Conservation (phyloP, 352 stramenopile genomes). For the Globisporangium megalacanthum region DNA sequence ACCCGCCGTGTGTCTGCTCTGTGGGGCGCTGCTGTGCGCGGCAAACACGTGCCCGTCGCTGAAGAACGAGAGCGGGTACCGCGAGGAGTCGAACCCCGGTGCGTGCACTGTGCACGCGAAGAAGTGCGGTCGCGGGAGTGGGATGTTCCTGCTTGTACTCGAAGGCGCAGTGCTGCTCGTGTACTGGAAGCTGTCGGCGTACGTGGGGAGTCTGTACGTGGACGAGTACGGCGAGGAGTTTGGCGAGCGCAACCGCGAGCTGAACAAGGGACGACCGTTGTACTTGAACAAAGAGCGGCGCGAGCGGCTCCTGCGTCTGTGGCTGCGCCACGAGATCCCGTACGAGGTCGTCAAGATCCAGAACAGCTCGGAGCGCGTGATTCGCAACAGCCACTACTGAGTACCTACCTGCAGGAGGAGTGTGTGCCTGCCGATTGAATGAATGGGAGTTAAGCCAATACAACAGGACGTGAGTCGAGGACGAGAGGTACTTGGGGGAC, state of each 20-base stretch:
- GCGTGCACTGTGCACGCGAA: slow-evolving; percentile 82
- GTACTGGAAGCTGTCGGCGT: slow-evolving; percentile 83
- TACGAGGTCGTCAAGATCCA: slow-evolving; percentile 87
- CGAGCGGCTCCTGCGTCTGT: slow-evolving; percentile 68
- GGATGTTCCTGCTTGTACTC: slow-evolving; percentile 79
- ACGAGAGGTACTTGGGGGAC: no score
- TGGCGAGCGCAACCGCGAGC: slow-evolving; percentile 73
- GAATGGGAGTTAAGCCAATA: no score
- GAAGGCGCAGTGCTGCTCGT: slow-evolving; percentile 82
- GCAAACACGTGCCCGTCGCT: slow-evolving; percentile 77
- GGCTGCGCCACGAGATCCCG: slow-evolving; percentile 76
- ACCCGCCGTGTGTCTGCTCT: slow-evolving; percentile 82
- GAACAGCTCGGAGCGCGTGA: slow-evolving; percentile 85
- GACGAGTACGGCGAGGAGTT: slow-evolving; percentile 88
- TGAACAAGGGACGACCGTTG: slow-evolving; percentile 76
- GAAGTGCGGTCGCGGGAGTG: slow-evolving; percentile 77
- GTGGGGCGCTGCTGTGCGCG: slow-evolving; percentile 71
- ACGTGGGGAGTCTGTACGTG: slow-evolving; percentile 79
- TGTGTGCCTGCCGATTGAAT: no score
- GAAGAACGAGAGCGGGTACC: slow-evolving; percentile 67
- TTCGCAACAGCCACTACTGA: slow-evolving; percentile 86
- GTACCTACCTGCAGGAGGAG: no score
- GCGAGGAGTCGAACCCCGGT: slow-evolving; percentile 73
- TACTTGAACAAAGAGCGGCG: slow-evolving; percentile 72
- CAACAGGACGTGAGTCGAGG: no score